Evolutionary conservation across 2,329 filamentous ascomycete genomes (phyloP), one percentile per base, ranked within the genome.

Genomic region (Plectosphaerella sp.): DNA sequence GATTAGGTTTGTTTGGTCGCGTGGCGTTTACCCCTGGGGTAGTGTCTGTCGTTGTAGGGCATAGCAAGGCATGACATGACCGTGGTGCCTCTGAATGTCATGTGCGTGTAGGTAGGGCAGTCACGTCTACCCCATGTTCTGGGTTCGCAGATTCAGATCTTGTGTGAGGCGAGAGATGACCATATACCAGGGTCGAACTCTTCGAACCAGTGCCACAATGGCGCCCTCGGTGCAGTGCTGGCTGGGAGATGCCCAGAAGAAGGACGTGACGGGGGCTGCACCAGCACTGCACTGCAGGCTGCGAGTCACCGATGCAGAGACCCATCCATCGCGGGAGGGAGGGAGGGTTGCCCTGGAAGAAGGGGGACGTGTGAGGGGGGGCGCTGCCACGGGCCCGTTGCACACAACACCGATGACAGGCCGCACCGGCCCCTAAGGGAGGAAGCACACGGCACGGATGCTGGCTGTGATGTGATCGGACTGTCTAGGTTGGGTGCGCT

Each of bases 111-210:
- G 57, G 47, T 52, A 48, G 52, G 55, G 50, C 48, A 37, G 35
- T 42, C 36, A 49, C 59, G 60, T 58, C 64, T 62, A 65, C 63
- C 61, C 62, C 65, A 62, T 63, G 63, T 58, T 55, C 58, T 61
- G 49, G 59, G 61, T 62, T 61, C 59, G 63, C 56, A 63, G 61
- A 63, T 64, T 59, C 61, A 75, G 75, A 78, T 78, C 74, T 76
- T 74, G 76, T 78, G 67, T 61, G 64, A 77, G 71, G 71, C 76
- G 74, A 77, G 69, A 68, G 61, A 66, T 75, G 69, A 70, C 64
- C 64, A 64, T 59, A 24, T 22, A 18, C 12, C 20, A 43, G 11
- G 18, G n/a, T 43, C 41, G 41, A 18, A 16, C 18, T 20, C 18
- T n/a, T 43, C n/a, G 16, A 16, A 43, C n/a, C 5, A 18, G 41